Evolutionary conservation across 2,329 filamentous ascomycete genomes (phyloP), one percentile per base, ranked within the genome.

Genomic region (Lachnellula occidentalis): DNA sequence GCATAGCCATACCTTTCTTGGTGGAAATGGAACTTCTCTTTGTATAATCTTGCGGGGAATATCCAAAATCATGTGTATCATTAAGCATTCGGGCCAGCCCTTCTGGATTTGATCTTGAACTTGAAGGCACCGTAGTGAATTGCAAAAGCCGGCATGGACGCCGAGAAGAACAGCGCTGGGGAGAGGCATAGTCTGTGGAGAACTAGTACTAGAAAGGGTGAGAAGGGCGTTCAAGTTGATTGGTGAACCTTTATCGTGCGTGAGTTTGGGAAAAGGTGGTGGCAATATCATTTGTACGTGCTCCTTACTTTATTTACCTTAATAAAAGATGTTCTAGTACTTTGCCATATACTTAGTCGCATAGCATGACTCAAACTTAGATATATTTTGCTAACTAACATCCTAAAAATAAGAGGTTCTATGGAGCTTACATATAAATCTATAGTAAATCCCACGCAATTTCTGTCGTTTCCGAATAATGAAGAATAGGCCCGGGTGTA

Each of bases 131-230:
- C 34, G 34, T 14, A 55, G 36, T 17, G 53, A 51, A 17, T 51
- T 55, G 41, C 42, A 48, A 41, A 55, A 48, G 34, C 53, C 48
- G 34, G 14, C 5, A 51, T 51, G 43, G 37, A 51, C 27, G 36
- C 8, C 22, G 24, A 55, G 48, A 5, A 55, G 36, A 27, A 51
- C 48, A n/a, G 48, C 15, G 14, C 48, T 42, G 19, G 53, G 48
- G 22, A 55, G 49, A 27, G 42, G 39, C 14, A 46, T 45, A 37
- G 34, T 37, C 34, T 37, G 34, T 37, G 34, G 34, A n/a, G 11
- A 12, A 7, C 3, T n/a, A 11, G 34, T n/a, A n/a, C n/a, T 37
- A n/a, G 34, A 37, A n/a, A 37, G 15, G 4, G 15, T n/a, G 15
- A 37, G 6, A 36, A 4, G 3, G 15, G 9, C 34, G 3, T 37